Evolutionary conservation across 257 asterid species (phyloP), one percentile per base, ranked within the genome.

Genomic region (Voacanga thouarsii): DNA sequence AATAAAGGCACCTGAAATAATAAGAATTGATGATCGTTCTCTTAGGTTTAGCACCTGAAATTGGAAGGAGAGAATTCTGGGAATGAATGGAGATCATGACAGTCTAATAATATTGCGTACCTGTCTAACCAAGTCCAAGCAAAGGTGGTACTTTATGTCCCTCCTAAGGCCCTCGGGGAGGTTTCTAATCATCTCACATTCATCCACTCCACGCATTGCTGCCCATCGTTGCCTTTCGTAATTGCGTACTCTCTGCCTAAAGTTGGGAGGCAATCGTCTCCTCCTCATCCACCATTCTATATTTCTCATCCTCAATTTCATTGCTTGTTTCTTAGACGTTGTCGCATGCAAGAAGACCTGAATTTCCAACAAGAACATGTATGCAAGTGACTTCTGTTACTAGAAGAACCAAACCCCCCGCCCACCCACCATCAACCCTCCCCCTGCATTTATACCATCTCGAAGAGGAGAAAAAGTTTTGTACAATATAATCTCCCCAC

Each of bases 251-350:
- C 99, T 85, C 68, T 93, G 98, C 86, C 89, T 72, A 78, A 82
- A 90, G 7, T 76, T 78, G 30, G 77, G 74, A 1, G 99, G 99
- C 88, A 96, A 77, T 3, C 84, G 88, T 69, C 97, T 79, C 81
- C 88, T 96, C 76, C 92, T 89, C 99, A 96, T 96, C 99, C 99
- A 96, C 99, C 99, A 92, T 77, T 93, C 99, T 71, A 96, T 85
- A 63, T 92, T 96, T 85, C 98, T 88, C 99, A 93, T 96, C 86
- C 92, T 93, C 86, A 96, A 57, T 68, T 96, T 96, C 99, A 96
- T 96, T 2, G 95, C 97, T 77, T 96, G 99, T 83, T 96, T 96
- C 91, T 96, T 96, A 16, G 99, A 96, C 2, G 99, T 96, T 0
- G 99, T 96, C 53, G 99, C 97, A 70, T 93, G 96, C 91, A 96